Evolutionary conservation across 2,329 filamentous ascomycete genomes (phyloP).

Genomic region (Monosporascus sp.): DNA sequence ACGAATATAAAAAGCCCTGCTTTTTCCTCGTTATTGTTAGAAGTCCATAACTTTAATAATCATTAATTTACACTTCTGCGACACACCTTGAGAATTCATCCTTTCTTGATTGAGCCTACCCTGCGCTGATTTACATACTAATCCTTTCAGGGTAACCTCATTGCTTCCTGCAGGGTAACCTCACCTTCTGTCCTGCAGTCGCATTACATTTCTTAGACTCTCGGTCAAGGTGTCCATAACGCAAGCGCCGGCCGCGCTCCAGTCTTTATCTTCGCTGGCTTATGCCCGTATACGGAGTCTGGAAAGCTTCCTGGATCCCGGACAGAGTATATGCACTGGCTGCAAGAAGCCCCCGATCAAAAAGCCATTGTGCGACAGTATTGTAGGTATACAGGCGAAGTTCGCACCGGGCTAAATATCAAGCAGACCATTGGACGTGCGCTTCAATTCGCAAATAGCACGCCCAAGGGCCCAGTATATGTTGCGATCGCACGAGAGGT

Average conservation of each 20-base stretch:
- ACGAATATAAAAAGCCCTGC: too few relatives aligned
- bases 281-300: constrained; percentile 68
- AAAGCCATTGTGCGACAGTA: constrained; percentile 69
- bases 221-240: constrained; percentile 70
- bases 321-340: constrained; percentile 76
- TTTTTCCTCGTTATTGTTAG: too few relatives aligned
- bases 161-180: too few relatives aligned
- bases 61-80: too few relatives aligned
- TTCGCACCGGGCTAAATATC: constrained; percentile 66
- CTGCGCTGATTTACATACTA: too few relatives aligned
- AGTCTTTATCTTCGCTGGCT: constrained; percentile 67
- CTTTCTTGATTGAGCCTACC: too few relatives aligned
- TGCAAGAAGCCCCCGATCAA: constrained; percentile 72
- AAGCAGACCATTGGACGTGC: constrained; percentile 72
- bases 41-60: too few relatives aligned
- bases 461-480: constrained; percentile 66
- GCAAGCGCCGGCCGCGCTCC: constrained; percentile 64
- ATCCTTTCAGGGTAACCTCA: too few relatives aligned
- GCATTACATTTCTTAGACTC: too few relatives aligned
- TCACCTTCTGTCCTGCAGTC: too few relatives aligned
- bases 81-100: too few relatives aligned
- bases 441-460: constrained; percentile 63
- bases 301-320: constrained; percentile 64
- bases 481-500: constrained; percentile 61
- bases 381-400: constrained; percentile 64